phyloP scores from a whole-genome alignment of 768 basidiomycete species.

The Gymnopilus dilepis region DNA sequence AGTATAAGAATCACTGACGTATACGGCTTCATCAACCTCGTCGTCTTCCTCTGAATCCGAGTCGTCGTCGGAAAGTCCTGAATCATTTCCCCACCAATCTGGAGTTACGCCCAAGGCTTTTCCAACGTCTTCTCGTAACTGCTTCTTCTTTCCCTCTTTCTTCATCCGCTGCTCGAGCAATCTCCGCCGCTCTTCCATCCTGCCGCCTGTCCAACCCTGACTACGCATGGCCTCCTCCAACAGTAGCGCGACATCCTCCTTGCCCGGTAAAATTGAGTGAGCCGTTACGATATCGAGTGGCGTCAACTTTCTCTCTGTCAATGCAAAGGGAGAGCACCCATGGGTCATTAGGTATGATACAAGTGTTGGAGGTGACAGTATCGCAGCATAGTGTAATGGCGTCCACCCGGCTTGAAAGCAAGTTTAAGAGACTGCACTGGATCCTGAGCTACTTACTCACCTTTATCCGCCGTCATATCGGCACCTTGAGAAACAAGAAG shows the following conservation, averaged over 20 bases:
- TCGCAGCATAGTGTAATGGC: slow-evolving; percentile 88
- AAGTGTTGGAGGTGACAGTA: slow-evolving; percentile 88
- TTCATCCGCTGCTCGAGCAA: slow-evolving; percentile 61
- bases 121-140: slow-evolving; percentile 63
- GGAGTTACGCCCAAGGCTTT: slow-evolving; percentile 59
- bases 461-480: slow-evolving; percentile 67
- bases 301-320: slow-evolving; percentile 80
- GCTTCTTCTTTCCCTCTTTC: slow-evolving; percentile 55
- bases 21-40: slow-evolving; percentile 54
- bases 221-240: slow-evolving; percentile 89
- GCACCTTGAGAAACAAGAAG: slow-evolving; percentile 81
- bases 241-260: slow-evolving; percentile 85
- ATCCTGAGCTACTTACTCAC: slow-evolving; percentile 39
- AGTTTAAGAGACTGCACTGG: not conserved
- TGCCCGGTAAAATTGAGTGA: slow-evolving; percentile 78
- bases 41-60: slow-evolving; percentile 53
- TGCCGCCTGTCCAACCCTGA: slow-evolving; percentile 81
- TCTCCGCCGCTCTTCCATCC: slow-evolving; percentile 72
- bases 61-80: slow-evolving; percentile 46
- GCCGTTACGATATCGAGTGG: slow-evolving; percentile 91
- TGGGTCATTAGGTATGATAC: slow-evolving; percentile 93
- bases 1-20: slow-evolving; percentile 41
- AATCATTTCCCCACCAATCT: slow-evolving; percentile 68
- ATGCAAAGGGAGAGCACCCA: slow-evolving; percentile 81
- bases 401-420: slow-evolving; percentile 84